Evolutionary conservation across 768 basidiomycete genomes (phyloP).

Genomic region (Dacryopinax spathularia): DNA sequence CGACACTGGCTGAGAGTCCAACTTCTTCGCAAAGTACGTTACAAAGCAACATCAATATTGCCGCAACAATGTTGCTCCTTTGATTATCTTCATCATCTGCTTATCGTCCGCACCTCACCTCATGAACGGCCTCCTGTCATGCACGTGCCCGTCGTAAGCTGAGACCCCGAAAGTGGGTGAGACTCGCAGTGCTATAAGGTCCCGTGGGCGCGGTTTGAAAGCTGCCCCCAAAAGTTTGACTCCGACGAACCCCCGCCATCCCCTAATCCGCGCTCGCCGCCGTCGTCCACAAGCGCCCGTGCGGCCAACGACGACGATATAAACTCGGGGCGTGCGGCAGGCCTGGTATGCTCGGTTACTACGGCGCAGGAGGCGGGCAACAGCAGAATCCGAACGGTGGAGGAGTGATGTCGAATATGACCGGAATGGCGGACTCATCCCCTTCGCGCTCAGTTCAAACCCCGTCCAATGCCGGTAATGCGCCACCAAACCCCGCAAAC

Average conservation of each 20-base stretch:
- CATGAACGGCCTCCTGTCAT: background rate
- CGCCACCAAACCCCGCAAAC: slow-evolving; percentile 1
- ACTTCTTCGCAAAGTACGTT: background rate
- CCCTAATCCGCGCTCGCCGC: background rate
- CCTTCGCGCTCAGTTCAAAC: background rate
- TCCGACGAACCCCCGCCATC: background rate
- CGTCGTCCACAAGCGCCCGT: background rate
- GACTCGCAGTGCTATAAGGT: background rate
- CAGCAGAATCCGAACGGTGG: background rate
- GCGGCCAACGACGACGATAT: background rate
- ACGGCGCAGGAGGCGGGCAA: background rate
- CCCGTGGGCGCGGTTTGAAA: background rate
- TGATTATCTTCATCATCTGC: background rate
- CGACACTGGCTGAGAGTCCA: background rate
- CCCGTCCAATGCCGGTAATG: background rate
- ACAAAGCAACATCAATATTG: background rate
- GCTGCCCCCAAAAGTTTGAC: slow-evolving; percentile 1
- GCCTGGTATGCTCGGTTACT: background rate
- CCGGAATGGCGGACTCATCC: background rate
- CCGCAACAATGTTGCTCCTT: background rate
- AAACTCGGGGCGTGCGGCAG: background rate
- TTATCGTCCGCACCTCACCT: background rate
- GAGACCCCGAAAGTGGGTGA: background rate
- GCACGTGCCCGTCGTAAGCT: background rate
- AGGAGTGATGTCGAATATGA: background rate